These are phyloP conservation scores for Fusarium globosum DNA, from an alignment of 2,329 filamentous ascomycete species.

Conservation along the genomic window DNA sequence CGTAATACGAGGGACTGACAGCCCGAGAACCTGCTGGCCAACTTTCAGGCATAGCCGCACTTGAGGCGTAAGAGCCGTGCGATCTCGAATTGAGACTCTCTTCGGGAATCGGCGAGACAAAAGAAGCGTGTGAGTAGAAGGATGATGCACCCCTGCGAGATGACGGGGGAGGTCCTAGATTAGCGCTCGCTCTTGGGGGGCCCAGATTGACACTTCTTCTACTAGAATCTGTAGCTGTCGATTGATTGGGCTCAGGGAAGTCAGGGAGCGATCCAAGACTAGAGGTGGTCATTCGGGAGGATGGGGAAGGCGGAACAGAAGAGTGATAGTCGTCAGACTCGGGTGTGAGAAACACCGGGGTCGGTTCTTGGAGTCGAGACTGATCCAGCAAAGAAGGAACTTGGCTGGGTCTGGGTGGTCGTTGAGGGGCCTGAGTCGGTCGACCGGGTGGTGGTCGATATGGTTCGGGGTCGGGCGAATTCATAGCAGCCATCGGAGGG, in stretches of 20 bases:
- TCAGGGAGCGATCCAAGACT: conserved; percentile 69
- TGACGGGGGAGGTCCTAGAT: conserved; percentile 69
- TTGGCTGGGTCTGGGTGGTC: conserved; percentile 69
- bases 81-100: conserved; percentile 70
- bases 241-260: conserved; percentile 59
- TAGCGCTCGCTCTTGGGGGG: conserved; percentile 60
- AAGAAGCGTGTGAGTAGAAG: conserved; percentile 73
- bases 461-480: conserved; percentile 50
- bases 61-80: conserved; percentile 76
- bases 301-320: conserved; percentile 60
- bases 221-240: conserved; percentile 44
- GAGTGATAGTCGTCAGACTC: conserved; percentile 51
- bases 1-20: conserved; percentile 60
- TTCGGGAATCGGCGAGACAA: conserved; percentile 80
- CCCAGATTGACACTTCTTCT: conserved; percentile 63
- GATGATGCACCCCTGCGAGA: conserved; percentile 70
- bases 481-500: conserved; percentile 51
- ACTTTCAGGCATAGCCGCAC: conserved; percentile 75
- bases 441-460: conserved; percentile 64
- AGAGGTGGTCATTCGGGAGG: conserved; percentile 63
- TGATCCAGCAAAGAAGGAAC: conserved; percentile 69
- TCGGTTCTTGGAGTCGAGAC: conserved; percentile 66
- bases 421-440: conserved; percentile 62
- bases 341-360: conserved; percentile 59
- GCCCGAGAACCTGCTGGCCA: conserved; percentile 66